Base-by-base conservation (phyloP, 352 stramenopile species). In the Globisporangium cystogenes region DNA sequence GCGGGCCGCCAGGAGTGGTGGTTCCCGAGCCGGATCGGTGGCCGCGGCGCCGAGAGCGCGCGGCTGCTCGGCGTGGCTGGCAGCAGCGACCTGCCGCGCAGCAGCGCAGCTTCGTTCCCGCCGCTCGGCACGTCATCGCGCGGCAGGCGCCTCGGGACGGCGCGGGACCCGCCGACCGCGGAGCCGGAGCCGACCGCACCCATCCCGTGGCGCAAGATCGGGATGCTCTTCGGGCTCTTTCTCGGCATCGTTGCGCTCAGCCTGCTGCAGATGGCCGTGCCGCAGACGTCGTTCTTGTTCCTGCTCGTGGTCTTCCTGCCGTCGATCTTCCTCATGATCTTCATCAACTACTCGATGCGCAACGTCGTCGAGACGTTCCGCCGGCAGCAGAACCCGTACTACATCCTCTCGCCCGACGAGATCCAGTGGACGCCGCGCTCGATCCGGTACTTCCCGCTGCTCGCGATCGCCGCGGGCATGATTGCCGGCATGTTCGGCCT, bases 401-500 rank as follows among this genome's bases (percentile, higher is more conserved):
- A 83, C 44, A 80, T 69, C 18, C 65, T 68, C 48, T 82, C 58
- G 59, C 65, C n/a, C 1, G 52, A 31, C n/a, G 52, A 59, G 44
- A 59, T 59, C 39, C 62, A 91, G 55, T 79, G 69, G 67, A 80
- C 76, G 23, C 62, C 75, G 1, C 64, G 78, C 27, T 89, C 74
- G 29, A 73, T 92, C 45, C 66, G 74, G 20, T 80, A 91, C 40
- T 98, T 98, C 70, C 93, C 94, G 0, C 47, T 84, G 1, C 68
- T 98, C 26, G 96, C 87, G 51, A 79, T 95, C 51, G 67, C 93
- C 8, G 93, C 93, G 23, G 96, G 94, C 20, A 77, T 97, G 23
- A 87, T 96, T 55, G 89, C 91, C 1, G 94, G 94, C 14, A 92
- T 98, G 82, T 98, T 99, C 68, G 96, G 94, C 15, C 89, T 98